Evolutionary conservation across 2,329 filamentous ascomycete species (phyloP).

Genomic region (Hymenotorrendiella dingleyae): DNA sequence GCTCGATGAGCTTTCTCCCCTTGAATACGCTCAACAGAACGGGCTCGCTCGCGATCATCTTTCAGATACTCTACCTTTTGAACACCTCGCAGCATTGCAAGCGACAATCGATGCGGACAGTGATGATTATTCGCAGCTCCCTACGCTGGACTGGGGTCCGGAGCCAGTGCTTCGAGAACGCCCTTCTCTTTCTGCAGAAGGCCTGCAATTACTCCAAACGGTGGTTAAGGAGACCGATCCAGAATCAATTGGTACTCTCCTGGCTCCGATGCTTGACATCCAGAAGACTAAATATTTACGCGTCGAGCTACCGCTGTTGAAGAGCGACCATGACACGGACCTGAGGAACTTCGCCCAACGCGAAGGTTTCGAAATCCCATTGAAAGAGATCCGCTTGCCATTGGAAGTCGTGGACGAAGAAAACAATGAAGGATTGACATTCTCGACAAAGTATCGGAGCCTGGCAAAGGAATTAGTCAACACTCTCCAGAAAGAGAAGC

Average conservation of each 20-base stretch:
- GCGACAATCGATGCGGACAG: not conserved
- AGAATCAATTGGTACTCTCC: slow-evolving; percentile 11
- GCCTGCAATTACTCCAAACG: slow-evolving; percentile 18
- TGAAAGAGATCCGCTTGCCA: slow-evolving; percentile 26
- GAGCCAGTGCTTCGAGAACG: slow-evolving; percentile 20
- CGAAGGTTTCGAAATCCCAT: slow-evolving; percentile 23
- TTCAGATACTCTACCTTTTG: slow-evolving; percentile 9
- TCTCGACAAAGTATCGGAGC: slow-evolving; percentile 15
- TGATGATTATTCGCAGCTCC: slow-evolving; percentile 15
- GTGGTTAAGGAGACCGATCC: slow-evolving; percentile 9
- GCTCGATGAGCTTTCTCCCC: slow-evolving; percentile 14
- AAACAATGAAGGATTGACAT: slow-evolving; percentile 23
- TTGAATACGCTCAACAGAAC: slow-evolving; percentile 27
- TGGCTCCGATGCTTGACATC: slow-evolving; percentile 6
- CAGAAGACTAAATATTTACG: slow-evolving; percentile 8
- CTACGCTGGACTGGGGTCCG: slow-evolving; percentile 13
- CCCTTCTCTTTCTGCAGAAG: slow-evolving; percentile 20
- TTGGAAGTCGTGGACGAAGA: slow-evolving; percentile 25
- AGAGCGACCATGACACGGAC: slow-evolving; percentile 26
- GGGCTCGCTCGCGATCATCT: slow-evolving; percentile 24
- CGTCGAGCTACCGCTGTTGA: slow-evolving; percentile 27
- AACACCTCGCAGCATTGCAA: slow-evolving; percentile 16
- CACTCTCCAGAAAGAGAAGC: slow-evolving; percentile 24
- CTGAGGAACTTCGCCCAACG: slow-evolving; percentile 20
- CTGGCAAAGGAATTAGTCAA: slow-evolving; percentile 16